Conservation (phyloP, 441 rosid genomes). For the Populus trichocarpa region DNA sequence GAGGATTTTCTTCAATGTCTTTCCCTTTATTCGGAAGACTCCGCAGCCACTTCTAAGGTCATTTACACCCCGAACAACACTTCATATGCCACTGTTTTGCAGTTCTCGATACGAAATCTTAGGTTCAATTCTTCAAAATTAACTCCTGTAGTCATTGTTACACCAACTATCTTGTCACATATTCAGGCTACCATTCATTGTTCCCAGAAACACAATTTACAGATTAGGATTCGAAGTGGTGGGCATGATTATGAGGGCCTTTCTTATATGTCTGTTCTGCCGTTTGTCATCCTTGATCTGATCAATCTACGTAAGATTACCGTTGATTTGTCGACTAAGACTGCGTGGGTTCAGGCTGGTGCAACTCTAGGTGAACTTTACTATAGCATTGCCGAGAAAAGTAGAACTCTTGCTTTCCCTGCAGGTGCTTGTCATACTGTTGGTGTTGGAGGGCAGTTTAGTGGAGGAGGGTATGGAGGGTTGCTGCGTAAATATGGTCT, state of each 20-base stretch:
- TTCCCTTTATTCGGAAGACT: no score
- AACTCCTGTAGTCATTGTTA: slow-evolving; percentile 39
- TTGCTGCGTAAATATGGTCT: slow-evolving; percentile 50
- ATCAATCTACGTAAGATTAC: slow-evolving; percentile 15
- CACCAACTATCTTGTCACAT: slow-evolving; percentile 40
- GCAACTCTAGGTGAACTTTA: slow-evolving; percentile 60
- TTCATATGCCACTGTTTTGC: neutral
- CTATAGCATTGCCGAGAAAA: slow-evolving; percentile 39
- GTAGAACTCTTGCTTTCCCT: slow-evolving; percentile 42
- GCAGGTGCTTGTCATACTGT: slow-evolving; percentile 56
- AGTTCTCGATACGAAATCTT: slow-evolving; percentile 6
- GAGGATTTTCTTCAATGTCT: no score
- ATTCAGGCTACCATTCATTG: slow-evolving; percentile 47
- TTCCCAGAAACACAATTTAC: slow-evolving; percentile 32
- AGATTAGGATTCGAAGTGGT: slow-evolving; percentile 49
- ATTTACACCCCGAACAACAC: neutral
- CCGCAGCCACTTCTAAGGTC: neutral
- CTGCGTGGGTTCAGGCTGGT: slow-evolving; percentile 60
- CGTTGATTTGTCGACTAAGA: slow-evolving; percentile 25
- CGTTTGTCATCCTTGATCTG: slow-evolving; percentile 42
- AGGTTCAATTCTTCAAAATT: slow-evolving; percentile 3
- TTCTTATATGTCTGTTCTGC: slow-evolving; percentile 36
- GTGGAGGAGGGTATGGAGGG: slow-evolving; percentile 55
- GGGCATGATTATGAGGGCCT: slow-evolving; percentile 70
- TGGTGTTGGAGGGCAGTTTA: slow-evolving; percentile 55